Evolutionary conservation across 495 filamentous ascomycete species (phyloP), one percentile per base, ranked within the genome.

Genomic region (Opeltia flavorubescens): DNA sequence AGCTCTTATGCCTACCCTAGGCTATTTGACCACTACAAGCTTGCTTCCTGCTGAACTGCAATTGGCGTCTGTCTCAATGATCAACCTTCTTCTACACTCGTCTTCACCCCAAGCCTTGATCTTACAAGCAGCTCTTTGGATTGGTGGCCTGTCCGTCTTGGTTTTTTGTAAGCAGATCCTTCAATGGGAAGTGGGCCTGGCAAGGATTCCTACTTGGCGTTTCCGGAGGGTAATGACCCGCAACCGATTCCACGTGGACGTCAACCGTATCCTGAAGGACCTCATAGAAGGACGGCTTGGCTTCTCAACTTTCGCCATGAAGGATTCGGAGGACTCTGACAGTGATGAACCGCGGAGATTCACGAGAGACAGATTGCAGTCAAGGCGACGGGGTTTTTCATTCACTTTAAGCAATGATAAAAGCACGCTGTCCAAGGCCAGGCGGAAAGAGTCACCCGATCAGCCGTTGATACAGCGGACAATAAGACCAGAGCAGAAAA

Each of bases 201-300:
- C 89, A 15, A 70, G 93, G 33, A 84, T 98, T 29, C 91, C 91
- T 2, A 84, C 75, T 50, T 95, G 89, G 86, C 82, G 88, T 28
- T 89, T 96, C 52, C 75, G 79, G 9, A 50, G 42, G 21, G 45
- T 46, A 20, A 18, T 26, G 0, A 27, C 12, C 8, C 21, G 30
- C 1, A 21, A 23, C n/a, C 44, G 40, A 15, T 30, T 31, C 12
- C 65, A 62, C 15, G 70, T 69, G 36, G 63, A 63, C 11, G 64
- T 77, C 40, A 50, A 78, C n/a, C 67, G 71, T 50, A 55, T 64
- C 26, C 60, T 80, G 30, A 70, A 74, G 28, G 63, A 71, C 39
- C 60, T 62, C 38, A 47, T 74, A n/a, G 65, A 68, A 31, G 60
- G 66, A 55, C 64, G 58, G 30, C 45, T 72, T 40, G 69, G 66